Conservation (phyloP, 768 basidiomycete species). For the Tylopilus plumbeoviolaceoides region DNA sequence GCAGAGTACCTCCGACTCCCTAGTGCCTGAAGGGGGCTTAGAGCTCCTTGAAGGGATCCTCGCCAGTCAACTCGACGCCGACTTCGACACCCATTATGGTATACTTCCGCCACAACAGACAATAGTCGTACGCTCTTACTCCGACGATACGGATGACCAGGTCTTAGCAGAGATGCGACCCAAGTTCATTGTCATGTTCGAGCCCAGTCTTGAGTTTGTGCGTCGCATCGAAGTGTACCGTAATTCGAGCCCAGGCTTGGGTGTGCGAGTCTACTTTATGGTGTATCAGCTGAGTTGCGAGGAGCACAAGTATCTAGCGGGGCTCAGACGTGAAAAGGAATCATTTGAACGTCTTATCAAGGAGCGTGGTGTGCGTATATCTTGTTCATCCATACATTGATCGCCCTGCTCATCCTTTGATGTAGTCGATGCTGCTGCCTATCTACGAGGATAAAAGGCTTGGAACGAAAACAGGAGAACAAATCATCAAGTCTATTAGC, state of each 20-base stretch:
- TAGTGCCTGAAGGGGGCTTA: conserved; percentile 18
- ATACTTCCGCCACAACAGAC: conserved; percentile 74
- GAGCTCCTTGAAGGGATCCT: conserved; percentile 24
- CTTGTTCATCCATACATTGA: neutral
- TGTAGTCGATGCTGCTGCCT: conserved; percentile 85
- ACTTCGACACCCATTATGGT: conserved; percentile 79
- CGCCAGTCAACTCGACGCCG: conserved; percentile 38
- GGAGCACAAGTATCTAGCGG: conserved; percentile 92
- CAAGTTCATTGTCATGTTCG: conserved; percentile 92
- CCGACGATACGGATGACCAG: conserved; percentile 90
- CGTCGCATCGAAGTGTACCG: conserved; percentile 92
- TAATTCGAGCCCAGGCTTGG: conserved; percentile 76
- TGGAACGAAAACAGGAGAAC: conserved; percentile 40
- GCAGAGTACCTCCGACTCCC: conserved; percentile 15
- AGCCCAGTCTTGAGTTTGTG: conserved; percentile 91
- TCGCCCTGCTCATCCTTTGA: neutral
- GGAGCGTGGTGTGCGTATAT: conserved; percentile 74
- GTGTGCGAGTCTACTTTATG: conserved; percentile 91
- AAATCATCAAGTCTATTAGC: conserved; percentile 76
- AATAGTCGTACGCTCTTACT: conserved; percentile 82
- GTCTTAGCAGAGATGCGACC: conserved; percentile 84
- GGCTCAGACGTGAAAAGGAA: conserved; percentile 86
- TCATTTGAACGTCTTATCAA: conserved; percentile 90
- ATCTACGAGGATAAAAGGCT: conserved; percentile 60
- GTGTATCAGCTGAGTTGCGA: conserved; percentile 91